Evolutionary conservation across 2,329 filamentous ascomycete species (phyloP), one percentile per base, ranked within the genome.

Genomic region (Podosphaera fusca): DNA sequence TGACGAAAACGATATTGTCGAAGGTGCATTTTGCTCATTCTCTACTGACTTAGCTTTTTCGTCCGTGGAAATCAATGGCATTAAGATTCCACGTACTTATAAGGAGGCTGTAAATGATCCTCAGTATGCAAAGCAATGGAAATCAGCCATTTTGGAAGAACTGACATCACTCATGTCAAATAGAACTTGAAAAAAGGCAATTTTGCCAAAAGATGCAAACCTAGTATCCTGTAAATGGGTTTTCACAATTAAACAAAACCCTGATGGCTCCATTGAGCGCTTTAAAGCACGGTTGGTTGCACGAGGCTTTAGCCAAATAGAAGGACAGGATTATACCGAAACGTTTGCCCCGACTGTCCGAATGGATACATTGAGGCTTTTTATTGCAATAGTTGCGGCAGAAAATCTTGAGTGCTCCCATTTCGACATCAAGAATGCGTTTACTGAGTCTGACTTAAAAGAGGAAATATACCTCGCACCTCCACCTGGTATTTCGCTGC

Each of bases 391-490:
- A 31, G 38, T 55, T 31, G 53, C 53, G 4, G 30, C 36, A 31
- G 36, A 55, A 55, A 35, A 55, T 21, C 40, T 55, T 12, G 38
- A 42, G 21, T 55, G 53, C 12, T 31, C 3, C 21, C 53, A 42
- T 14, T 36, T 31, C 29, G 30, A 42, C 40, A 45, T 45, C 8
- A 45, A 55, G 30, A 55, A 55, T 46, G 35, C 53, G 14, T 45
- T 55, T 45, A 55, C 53, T 29, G 36, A 55, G 33, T 55, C 36
- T 33, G 21, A 55, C 9, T 55, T 55, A 35, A 55, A 55, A 55
- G 53, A 45, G 33, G 40, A 55, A 31, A 55, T 45, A 30, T 45
- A 55, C 12, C 8, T 35, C 5, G n/a, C 53, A 8, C 12, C 36
- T 6, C 29, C 53, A 31, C 30, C 5, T 31, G 53, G 53, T 31